Base-by-base conservation (phyloP, 805 yeast genomes). In the Candida cerambycidarum region DNA sequence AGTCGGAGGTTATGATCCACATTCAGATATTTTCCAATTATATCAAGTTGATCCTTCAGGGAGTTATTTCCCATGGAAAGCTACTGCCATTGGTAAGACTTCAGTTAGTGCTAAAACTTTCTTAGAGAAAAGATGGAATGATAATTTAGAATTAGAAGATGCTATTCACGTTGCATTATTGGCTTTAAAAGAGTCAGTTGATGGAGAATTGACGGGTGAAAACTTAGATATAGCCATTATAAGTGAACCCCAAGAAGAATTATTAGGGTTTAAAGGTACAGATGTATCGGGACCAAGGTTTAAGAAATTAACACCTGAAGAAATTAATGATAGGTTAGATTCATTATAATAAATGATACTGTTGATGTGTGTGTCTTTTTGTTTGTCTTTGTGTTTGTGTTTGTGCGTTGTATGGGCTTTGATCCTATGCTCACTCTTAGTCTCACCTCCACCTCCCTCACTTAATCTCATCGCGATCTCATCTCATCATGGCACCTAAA, bases 1-100 rank as follows among this genome's bases (percentile, higher is more conserved):
- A 43, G 89, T 93, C 14, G 99, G 97, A 8, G 99, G 99, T 16
- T 79, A 88, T 61, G 98, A 93, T 61, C 89, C 84, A 28, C 80
- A 76, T 54, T 74, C 79, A 12, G 82, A 82, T 21, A 53, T 52
- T 27, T 90, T 79, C 65, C 86, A 86, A 60, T 74, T 93, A 46
- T 93, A 93, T 65, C 99, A 93, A 68, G 95, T 93, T 37, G 99
- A 93, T 69, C 99, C 99, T 4, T 85, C 96, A 3, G 99, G 99
- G 8, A 82, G 97, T 31, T 93, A 85, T 64, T 93, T 88, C 76
- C 98, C 99, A 8, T 93, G 99, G 99, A 93, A 92, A 67, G 99
- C 99, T 29, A 92, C 99, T 3, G 98, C 99, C 17, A 93, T 93
- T 56, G 99, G 99, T 51, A 90, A 89, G 61, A 95, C 97, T 18